A percentile compares a stretch with the other conserved stretches of the same genome.
Conservation (phyloP, 768 basidiomycete genomes). For the Lactarius psammicola region DNA sequence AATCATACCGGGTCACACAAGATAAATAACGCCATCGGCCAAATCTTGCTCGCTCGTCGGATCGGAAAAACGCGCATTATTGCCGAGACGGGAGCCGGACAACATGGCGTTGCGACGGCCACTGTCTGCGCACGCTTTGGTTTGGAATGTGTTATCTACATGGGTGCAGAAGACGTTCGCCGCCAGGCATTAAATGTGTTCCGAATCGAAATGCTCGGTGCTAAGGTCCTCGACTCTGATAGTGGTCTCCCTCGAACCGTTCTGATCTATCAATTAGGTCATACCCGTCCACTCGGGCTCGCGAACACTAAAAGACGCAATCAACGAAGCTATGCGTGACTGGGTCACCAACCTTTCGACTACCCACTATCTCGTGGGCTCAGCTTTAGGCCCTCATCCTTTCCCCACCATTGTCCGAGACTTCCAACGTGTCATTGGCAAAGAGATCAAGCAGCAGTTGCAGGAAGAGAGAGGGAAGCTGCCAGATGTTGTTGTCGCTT, state of each 20-base stretch:
- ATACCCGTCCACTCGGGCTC: slow-evolving; percentile 93
- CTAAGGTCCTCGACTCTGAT: slow-evolving; percentile 50
- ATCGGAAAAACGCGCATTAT: slow-evolving; percentile 97
- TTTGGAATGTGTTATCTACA: slow-evolving; percentile 92
- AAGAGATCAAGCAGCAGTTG: slow-evolving; percentile 91
- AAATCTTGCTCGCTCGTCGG: slow-evolving; percentile 92
- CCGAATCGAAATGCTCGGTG: slow-evolving; percentile 96
- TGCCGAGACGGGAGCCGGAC: slow-evolving; percentile 98
- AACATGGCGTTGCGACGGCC: slow-evolving; percentile 98
- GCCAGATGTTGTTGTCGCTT: slow-evolving; percentile 92
- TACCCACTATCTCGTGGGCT: slow-evolving; percentile 97
- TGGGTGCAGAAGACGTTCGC: slow-evolving; percentile 97
- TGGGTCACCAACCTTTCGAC: slow-evolving; percentile 96
- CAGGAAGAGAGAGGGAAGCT: slow-evolving; percentile 72
- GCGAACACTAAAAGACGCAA: slow-evolving; percentile 94
- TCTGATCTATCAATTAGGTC: slow-evolving; percentile 51
- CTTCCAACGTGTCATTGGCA: slow-evolving; percentile 93
- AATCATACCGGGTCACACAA: slow-evolving; percentile 99
- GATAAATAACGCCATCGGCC: slow-evolving; percentile 98
- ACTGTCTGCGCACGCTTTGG: slow-evolving; percentile 98
- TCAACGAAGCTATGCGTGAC: slow-evolving; percentile 97
- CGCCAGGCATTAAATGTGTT: slow-evolving; percentile 97
- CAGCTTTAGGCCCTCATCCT: slow-evolving; percentile 95
- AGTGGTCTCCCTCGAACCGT: not conserved
- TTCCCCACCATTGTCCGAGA: slow-evolving; percentile 99